Evolutionary conservation across 169 alveolate genomes (phyloP).

Genomic region (Plasmodium knowlesi): DNA sequence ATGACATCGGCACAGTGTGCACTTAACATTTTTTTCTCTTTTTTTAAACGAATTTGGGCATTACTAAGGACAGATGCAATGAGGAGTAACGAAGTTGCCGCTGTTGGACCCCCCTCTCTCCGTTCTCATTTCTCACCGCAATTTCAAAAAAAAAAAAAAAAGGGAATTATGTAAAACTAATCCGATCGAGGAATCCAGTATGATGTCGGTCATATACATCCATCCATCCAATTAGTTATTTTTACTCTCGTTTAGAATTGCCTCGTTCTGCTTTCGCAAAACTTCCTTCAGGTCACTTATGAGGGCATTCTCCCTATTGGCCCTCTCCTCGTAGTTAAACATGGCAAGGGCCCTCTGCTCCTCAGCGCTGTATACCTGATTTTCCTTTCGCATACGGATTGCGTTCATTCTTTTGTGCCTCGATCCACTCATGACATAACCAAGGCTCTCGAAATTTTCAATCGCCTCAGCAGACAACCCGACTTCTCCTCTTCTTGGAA

Average conservation of each 20-base stretch:
- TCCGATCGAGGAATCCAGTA: not conserved
- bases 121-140: not conserved
- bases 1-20: not conserved
- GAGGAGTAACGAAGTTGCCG: not conserved
- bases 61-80: not conserved
- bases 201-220: not conserved
- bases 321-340: constrained; percentile 85
- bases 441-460: constrained; percentile 90
- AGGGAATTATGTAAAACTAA: not conserved
- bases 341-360: constrained; percentile 88
- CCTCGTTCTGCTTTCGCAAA: constrained; percentile 78
- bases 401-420: constrained; percentile 91
- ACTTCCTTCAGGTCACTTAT: constrained; percentile 85
- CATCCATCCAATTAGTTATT: not conserved
- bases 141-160: not conserved
- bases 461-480: constrained; percentile 94
- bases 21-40: not conserved
- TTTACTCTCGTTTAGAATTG: constrained; percentile 30
- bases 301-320: constrained; percentile 85
- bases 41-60: not conserved
- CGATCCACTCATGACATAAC: constrained; percentile 95
- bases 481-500: constrained; percentile 94
- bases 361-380: constrained; percentile 87
- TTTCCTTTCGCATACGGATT: constrained; percentile 91
- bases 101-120: not conserved